Evolutionary conservation across 352 stramenopile genomes (phyloP), one percentile per base, ranked within the genome.

Genomic region (Aphanomyces astaci): DNA sequence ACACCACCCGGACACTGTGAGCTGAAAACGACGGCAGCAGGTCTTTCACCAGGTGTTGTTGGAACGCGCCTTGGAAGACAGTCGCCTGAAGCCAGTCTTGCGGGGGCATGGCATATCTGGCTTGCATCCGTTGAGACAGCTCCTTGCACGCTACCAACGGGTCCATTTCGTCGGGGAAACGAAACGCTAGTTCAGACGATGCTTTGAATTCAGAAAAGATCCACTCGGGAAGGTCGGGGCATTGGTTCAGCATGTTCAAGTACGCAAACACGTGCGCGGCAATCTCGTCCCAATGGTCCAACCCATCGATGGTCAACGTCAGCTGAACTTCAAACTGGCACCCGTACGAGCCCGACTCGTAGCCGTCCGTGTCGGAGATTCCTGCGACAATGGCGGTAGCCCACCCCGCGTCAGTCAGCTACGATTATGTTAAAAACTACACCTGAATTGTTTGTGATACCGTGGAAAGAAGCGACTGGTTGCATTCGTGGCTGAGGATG

Each of bases 311-410:
- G 15, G 71, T 82, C 59, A 82, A 70, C 30, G 66, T 60, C 1
- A 79, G 67, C 64, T 79, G 70, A 43, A 82, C 73, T 49, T 82
- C 75, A 54, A 82, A 82, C 3, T 79, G 57, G 45, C 56, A 75
- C 2, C 74, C 72, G 60, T 77, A 80, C 19, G 74, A 78, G 7
- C 73, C 75, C 25, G 75, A 77, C 54, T 82, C 76, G 66, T 82
- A 78, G 30, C 72, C 76, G 51, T 82, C 73, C 40, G 31, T 65
- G 33, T 79, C 74, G 0, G 73, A 74, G 40, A 80, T 78, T 9
- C 76, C 76, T 15, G 77, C 73, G 1, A 64, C 66, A 22, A 82
- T 75, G 13, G 72, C 68, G 13, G 74, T 77, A 9, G 74, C 74
- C 74, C 74, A 80, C 60, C 73, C 49, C 7, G 33, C 65, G 55